Evolutionary conservation across 805 yeast genomes (phyloP).

Genomic region (Candida hungchunana): DNA sequence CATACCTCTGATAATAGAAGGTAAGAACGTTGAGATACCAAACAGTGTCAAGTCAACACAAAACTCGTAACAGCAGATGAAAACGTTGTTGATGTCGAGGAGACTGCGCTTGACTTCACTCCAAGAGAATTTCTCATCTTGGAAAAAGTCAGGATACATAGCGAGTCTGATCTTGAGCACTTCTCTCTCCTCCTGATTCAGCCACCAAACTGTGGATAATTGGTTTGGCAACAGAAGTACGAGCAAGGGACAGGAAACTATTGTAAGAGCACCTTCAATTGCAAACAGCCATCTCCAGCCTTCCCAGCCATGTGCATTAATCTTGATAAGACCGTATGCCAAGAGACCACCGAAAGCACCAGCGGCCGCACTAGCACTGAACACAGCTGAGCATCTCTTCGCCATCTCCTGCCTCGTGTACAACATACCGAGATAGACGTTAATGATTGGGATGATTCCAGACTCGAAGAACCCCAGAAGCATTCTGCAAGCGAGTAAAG

Average conservation of each 20-base stretch:
- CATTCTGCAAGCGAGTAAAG: constrained; percentile 43
- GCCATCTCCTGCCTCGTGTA: constrained; percentile 47
- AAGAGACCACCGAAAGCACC: constrained; percentile 57
- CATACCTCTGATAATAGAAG: constrained; percentile 39
- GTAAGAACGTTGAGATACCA: constrained; percentile 43
- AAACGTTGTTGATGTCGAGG: constrained; percentile 34
- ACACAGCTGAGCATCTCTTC: constrained; percentile 32
- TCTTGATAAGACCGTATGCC: constrained; percentile 40
- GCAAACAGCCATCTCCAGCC: constrained; percentile 52
- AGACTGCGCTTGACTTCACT: constrained; percentile 34
- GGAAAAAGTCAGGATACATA: constrained; percentile 32
- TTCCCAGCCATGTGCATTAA: constrained; percentile 35
- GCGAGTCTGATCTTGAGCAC: constrained; percentile 33
- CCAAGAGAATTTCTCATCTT: constrained; percentile 36
- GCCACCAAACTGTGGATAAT: constrained; percentile 35
- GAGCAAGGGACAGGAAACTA: constrained; percentile 33
- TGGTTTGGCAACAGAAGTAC: constrained; percentile 37
- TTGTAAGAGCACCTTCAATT: constrained; percentile 44
- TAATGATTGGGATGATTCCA: constrained; percentile 47
- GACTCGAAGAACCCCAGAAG: constrained; percentile 50
- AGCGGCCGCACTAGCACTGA: constrained; percentile 28
- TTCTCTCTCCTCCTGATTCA: constrained; percentile 36
- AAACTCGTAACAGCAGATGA: constrained; percentile 38
- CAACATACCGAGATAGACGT: constrained; percentile 42
- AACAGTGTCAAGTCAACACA: constrained; percentile 39